These are phyloP conservation scores for Diaporthe ilicicola DNA, from an alignment of 2,329 filamentous ascomycete genomes.

Conservation along the genomic window DNA sequence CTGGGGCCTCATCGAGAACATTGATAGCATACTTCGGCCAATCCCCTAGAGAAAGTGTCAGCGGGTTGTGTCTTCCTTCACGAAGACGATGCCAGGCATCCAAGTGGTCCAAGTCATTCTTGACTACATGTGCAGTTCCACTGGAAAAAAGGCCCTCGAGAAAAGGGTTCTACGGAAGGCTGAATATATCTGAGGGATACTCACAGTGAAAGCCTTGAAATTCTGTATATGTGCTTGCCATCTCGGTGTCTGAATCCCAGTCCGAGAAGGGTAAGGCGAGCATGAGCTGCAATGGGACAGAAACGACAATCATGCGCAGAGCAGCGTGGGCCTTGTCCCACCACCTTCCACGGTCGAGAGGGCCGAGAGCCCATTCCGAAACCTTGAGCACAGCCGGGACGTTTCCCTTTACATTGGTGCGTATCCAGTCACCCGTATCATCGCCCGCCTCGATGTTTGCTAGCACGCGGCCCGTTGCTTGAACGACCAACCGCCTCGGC, in stretches of 20 bases:
- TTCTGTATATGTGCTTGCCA: slow-evolving; percentile 36
- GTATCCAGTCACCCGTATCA: slow-evolving; percentile 37
- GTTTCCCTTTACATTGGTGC: slow-evolving; percentile 35
- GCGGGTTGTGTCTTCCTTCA: too few relatives aligned
- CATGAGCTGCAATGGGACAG: slow-evolving; percentile 37
- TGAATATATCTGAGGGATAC: too few relatives aligned
- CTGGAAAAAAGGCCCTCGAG: too few relatives aligned
- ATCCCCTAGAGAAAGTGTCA: slow-evolving; percentile 13
- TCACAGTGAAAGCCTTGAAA: slow-evolving; percentile 37
- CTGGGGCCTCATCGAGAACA: slow-evolving; percentile 36
- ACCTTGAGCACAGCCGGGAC: slow-evolving; percentile 36
- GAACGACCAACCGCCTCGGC: slow-evolving; percentile 38
- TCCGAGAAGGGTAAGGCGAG: slow-evolving; percentile 33
- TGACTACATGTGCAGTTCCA: too few relatives aligned
- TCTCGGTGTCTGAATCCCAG: slow-evolving; percentile 34
- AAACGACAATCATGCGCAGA: slow-evolving; percentile 34
- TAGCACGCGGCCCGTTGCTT: slow-evolving; percentile 35
- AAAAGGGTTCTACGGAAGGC: too few relatives aligned
- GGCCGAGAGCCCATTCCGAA: slow-evolving; percentile 36
- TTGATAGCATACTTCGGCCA: slow-evolving; percentile 40
- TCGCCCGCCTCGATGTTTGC: neutral
- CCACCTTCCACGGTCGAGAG: slow-evolving; percentile 24
- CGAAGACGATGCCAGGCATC: too few relatives aligned
- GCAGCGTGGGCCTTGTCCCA: slow-evolving; percentile 29
- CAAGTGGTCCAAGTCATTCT: too few relatives aligned